A percentile compares a stretch with the other conserved stretches of the same genome.
phyloP scores from a whole-genome alignment of 2,329 filamentous ascomycete species.

The Rhynchosporium agropyri region DNA sequence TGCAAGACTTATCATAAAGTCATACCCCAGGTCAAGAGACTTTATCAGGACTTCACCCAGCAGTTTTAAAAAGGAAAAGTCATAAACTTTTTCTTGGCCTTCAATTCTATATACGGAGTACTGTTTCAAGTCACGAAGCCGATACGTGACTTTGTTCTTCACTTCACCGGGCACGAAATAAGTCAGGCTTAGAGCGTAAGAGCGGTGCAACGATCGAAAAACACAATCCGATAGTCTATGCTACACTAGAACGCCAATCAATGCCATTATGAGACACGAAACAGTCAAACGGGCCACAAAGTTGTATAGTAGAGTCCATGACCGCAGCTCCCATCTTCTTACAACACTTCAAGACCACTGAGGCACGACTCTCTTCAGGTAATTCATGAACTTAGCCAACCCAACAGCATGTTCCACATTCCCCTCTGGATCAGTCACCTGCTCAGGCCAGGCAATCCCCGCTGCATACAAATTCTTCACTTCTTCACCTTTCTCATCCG shows the following conservation, averaged over 20 bases:
- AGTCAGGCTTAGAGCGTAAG: no score
- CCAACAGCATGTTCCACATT: constrained; percentile 65
- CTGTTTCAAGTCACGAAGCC: no score
- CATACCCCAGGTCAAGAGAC: no score
- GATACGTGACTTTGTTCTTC: no score
- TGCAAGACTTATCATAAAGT: no score
- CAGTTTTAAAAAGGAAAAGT: no score
- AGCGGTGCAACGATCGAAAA: no score
- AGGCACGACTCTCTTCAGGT: constrained; percentile 56
- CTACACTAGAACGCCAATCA: not conserved
- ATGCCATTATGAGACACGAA: not conserved
- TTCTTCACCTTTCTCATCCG: constrained; percentile 46
- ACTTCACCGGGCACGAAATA: no score
- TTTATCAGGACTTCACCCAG: no score
- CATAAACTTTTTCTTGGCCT: no score
- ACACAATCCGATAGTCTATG: not conserved
- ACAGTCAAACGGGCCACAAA: not conserved
- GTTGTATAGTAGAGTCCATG: not conserved
- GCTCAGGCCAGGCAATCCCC: constrained; percentile 65
- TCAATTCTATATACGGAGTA: no score
- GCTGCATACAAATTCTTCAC: constrained; percentile 60
- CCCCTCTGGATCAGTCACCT: constrained; percentile 60
- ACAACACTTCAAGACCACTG: constrained; percentile 46
- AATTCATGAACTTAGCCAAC: constrained; percentile 68
- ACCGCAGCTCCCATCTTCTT: not conserved